phyloP scores from a whole-genome alignment of 352 stramenopile species.

The Globisporangium cystogenes region DNA sequence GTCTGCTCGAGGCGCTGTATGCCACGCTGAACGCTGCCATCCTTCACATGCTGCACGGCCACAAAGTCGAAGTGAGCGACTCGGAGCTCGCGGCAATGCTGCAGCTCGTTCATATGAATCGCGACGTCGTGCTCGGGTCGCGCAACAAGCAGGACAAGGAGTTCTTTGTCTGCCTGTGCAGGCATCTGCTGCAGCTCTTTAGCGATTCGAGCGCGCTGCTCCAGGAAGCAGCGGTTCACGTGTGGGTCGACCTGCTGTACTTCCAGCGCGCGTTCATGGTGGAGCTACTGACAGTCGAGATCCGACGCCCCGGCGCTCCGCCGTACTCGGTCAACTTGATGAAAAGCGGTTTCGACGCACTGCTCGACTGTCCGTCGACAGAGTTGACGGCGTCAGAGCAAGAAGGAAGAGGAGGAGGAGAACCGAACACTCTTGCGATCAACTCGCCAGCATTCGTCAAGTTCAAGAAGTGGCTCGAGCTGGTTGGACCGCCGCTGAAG shows the following conservation, averaged over 20 bases:
- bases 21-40: slow-evolving; percentile 46
- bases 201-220: slow-evolving; percentile 20
- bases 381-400: slow-evolving; percentile 3
- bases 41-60: slow-evolving; percentile 55
- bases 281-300: slow-evolving; percentile 59
- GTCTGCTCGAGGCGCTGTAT: slow-evolving; percentile 43
- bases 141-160: slow-evolving; percentile 50
- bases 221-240: slow-evolving; percentile 40
- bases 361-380: slow-evolving; percentile 30
- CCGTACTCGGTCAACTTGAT: slow-evolving; percentile 73
- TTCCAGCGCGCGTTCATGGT: slow-evolving; percentile 47
- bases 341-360: slow-evolving; percentile 70
- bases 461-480: slow-evolving; percentile 59
- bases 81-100: slow-evolving; percentile 45
- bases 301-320: slow-evolving; percentile 35
- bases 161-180: slow-evolving; percentile 61
- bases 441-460: slow-evolving; percentile 26
- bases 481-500: slow-evolving; percentile 61
- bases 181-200: slow-evolving; percentile 56
- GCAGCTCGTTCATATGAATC: slow-evolving; percentile 49
- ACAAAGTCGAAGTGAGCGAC: slow-evolving; percentile 42
- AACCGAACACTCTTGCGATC: slow-evolving; percentile 2
- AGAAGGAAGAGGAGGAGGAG: background rate
- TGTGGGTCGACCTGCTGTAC: slow-evolving; percentile 69
- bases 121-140: slow-evolving; percentile 48